Conservation (phyloP, 257 asterid species). For the Haberlea rhodopensis region DNA sequence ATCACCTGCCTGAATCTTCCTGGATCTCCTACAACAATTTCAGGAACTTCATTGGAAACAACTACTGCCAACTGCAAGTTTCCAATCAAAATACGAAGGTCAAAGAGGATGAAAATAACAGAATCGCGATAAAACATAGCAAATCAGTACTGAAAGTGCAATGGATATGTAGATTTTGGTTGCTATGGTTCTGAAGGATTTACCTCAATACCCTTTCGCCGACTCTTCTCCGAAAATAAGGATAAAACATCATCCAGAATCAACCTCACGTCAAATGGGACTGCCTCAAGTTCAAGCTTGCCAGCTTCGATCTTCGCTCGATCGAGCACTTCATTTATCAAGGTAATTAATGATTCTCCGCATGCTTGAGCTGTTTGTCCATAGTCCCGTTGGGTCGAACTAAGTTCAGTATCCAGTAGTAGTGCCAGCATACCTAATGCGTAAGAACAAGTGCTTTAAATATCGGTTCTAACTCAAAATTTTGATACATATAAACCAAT, state of each 20-base stretch:
- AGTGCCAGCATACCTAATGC: constrained; percentile 81
- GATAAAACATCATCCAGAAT: constrained; percentile 83
- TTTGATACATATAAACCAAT: background rate
- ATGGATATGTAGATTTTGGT: no score
- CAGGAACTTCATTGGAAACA: constrained; percentile 90
- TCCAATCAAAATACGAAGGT: constrained; percentile 33
- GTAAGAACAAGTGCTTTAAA: constrained; percentile 9
- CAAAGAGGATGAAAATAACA: background rate
- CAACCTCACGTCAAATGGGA: constrained; percentile 68
- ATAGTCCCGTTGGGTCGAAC: constrained; percentile 86
- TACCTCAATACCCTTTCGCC: constrained; percentile 88
- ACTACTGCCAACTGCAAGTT: constrained; percentile 74
- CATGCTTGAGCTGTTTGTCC: constrained; percentile 96
- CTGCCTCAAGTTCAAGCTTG: constrained; percentile 82
- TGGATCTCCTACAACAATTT: constrained; percentile 80
- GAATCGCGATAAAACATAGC: background rate
- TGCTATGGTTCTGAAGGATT: no score
- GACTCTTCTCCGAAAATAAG: constrained; percentile 80
- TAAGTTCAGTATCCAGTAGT: constrained; percentile 71
- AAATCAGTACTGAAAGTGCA: constrained; percentile 3
- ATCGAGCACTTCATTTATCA: constrained; percentile 93
- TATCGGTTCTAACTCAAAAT: background rate
- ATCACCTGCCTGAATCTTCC: constrained; percentile 95
- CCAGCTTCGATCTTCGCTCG: constrained; percentile 91
- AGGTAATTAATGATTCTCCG: constrained; percentile 75